Conservation (phyloP, 345 rosid genomes). For the Punica granatum region DNA sequence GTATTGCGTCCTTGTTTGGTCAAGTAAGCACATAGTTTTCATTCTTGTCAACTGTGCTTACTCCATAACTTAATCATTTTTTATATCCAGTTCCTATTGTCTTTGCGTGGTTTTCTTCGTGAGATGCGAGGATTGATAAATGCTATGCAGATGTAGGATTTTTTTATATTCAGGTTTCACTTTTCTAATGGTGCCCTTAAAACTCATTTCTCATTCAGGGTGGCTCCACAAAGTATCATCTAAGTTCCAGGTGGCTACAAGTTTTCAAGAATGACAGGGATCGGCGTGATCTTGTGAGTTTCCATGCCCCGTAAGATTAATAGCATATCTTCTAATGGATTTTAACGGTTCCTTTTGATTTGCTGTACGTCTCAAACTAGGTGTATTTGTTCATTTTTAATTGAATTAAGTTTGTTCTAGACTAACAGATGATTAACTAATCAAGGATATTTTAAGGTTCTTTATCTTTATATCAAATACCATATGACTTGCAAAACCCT, state of each 20-base stretch:
- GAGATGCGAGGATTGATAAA: neutral
- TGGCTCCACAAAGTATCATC: slow-evolving; percentile 89
- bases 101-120: neutral
- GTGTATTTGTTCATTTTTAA: neutral
- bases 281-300: slow-evolving; percentile 91
- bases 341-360: neutral
- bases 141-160: neutral
- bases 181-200: neutral
- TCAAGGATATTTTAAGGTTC: neutral
- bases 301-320: slow-evolving; percentile 3
- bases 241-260: slow-evolving; percentile 84
- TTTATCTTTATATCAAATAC: neutral
- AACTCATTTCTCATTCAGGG: slow-evolving; percentile 47
- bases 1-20: slow-evolving; percentile 97
- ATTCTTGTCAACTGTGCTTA: neutral
- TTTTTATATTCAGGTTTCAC: neutral
- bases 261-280: slow-evolving; percentile 84
- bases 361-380: neutral
- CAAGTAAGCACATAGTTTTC: slow-evolving; percentile 42
- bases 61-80: neutral
- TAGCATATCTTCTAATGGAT: neutral
- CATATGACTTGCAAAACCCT: neutral
- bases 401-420: neutral
- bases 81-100: neutral
- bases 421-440: neutral